These are phyloP conservation scores for Globisporangium mamillatum DNA, from an alignment of 352 stramenopile species.

Conservation along the genomic window DNA sequence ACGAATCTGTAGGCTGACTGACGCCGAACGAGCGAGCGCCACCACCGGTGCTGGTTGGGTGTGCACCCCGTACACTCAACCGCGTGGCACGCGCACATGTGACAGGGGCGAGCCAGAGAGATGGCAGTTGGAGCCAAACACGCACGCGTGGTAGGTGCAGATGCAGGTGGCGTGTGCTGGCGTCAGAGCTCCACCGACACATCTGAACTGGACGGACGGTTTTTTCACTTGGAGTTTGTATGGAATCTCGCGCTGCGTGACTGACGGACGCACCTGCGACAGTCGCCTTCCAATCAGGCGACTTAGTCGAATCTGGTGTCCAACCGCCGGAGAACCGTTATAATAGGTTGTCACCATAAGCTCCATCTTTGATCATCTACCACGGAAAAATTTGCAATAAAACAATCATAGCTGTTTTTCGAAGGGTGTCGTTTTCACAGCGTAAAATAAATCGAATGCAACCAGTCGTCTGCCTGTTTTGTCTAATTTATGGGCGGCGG, in stretches of 20 bases:
- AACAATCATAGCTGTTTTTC: too few relatives aligned
- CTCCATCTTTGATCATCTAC: too few relatives aligned
- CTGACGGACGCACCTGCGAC: background rate
- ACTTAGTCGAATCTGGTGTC: slow-evolving; percentile 5
- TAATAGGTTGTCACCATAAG: background rate
- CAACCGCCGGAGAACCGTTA: background rate
- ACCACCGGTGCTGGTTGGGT: background rate
- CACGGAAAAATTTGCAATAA: too few relatives aligned
- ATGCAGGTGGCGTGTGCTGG: background rate
- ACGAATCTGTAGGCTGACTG: background rate
- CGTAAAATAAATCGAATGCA: too few relatives aligned
- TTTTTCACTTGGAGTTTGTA: background rate
- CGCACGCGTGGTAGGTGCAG: background rate
- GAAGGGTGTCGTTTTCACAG: too few relatives aligned
- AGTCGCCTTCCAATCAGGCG: slow-evolving; percentile 4
- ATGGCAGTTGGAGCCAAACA: background rate
- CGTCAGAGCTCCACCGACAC: background rate
- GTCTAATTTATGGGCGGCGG: too few relatives aligned
- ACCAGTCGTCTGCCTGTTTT: too few relatives aligned
- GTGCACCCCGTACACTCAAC: background rate
- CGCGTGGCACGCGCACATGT: background rate
- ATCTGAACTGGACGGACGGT: background rate
- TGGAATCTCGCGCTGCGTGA: background rate
- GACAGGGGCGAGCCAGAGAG: background rate
- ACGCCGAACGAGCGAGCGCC: background rate